Conservation (phyloP, 2,329 filamentous ascomycete species). For the Hymenoscyphus occultus region DNA sequence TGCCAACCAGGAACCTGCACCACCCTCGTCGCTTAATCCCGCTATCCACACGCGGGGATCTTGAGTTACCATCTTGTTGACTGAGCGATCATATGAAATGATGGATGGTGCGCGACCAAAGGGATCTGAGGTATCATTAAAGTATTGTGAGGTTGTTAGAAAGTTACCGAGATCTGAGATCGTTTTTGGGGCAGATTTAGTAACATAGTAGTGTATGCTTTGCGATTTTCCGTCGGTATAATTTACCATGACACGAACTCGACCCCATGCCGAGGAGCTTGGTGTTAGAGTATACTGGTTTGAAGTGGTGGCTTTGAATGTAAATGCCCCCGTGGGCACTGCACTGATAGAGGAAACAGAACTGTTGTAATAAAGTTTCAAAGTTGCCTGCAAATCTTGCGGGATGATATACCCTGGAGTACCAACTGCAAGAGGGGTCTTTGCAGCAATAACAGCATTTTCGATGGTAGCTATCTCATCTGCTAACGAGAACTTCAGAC, state of each 20-base stretch:
- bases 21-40: conserved; percentile 58
- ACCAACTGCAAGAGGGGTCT: conserved; percentile 49
- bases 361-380: conserved; percentile 45
- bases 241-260: conserved; percentile 45
- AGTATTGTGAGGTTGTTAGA: conserved; percentile 53
- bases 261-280: conserved; percentile 45
- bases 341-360: conserved; percentile 41
- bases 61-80: conserved; percentile 42
- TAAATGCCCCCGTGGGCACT: conserved; percentile 41
- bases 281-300: conserved; percentile 45
- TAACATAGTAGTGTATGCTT: conserved; percentile 55
- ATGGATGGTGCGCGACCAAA: conserved; percentile 54
- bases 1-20: conserved; percentile 54
- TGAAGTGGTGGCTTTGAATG: conserved; percentile 32
- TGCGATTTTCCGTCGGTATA: conserved; percentile 50
- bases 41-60: conserved; percentile 55
- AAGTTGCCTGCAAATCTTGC: conserved; percentile 43
- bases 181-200: conserved; percentile 44
- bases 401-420: conserved; percentile 55
- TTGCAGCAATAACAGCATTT: conserved; percentile 42
- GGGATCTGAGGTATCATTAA: conserved; percentile 48
- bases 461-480: conserved; percentile 48
- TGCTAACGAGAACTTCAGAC: conserved; percentile 50
- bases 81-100: conserved; percentile 55
- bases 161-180: conserved; percentile 50